Conservation (phyloP, 2,329 filamentous ascomycete species). For the Plectosphaerella cucumerina region DNA sequence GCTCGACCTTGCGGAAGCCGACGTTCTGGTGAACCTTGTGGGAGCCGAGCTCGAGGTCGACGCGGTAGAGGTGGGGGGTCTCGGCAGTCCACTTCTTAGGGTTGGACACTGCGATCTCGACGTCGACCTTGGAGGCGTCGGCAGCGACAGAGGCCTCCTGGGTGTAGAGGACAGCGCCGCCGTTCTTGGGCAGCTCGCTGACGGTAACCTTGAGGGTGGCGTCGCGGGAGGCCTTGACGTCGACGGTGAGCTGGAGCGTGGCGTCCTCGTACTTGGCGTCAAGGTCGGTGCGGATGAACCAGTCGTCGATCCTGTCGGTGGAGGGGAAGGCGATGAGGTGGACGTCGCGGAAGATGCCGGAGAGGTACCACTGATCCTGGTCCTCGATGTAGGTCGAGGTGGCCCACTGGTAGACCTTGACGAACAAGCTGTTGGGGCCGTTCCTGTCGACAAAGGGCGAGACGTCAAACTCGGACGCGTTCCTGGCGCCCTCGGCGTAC, state of each 20-base stretch:
- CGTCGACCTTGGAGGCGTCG: slow-evolving; percentile 30
- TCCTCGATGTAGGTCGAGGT: slow-evolving; percentile 69
- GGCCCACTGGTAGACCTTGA: slow-evolving; percentile 68
- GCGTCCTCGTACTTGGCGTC: slow-evolving; percentile 47
- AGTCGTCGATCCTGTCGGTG: slow-evolving; percentile 49
- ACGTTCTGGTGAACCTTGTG: slow-evolving; percentile 48
- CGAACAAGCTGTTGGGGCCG: slow-evolving; percentile 49
- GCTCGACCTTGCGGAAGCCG: slow-evolving; percentile 62
- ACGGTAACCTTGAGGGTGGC: slow-evolving; percentile 38
- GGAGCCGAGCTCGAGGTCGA: slow-evolving; percentile 37
- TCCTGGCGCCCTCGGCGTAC: slow-evolving; percentile 65
- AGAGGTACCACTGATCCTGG: slow-evolving; percentile 66
- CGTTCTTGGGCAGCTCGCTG: slow-evolving; percentile 30
- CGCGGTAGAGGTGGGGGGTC: slow-evolving; percentile 55
- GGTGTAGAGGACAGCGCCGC: slow-evolving; percentile 24
- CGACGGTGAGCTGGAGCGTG: slow-evolving; percentile 43
- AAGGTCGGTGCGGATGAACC: slow-evolving; percentile 50
- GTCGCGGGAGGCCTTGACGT: slow-evolving; percentile 28
- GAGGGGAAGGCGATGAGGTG: slow-evolving; percentile 54
- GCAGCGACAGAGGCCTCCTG: slow-evolving; percentile 18
- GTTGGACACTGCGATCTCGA: slow-evolving; percentile 40
- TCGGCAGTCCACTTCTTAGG: slow-evolving; percentile 68
- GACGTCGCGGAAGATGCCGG: slow-evolving; percentile 64
- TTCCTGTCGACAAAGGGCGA: slow-evolving; percentile 38
- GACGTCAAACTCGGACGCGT: slow-evolving; percentile 67